phyloP scores from a whole-genome alignment of 2,329 filamentous ascomycete species.

The Bipolaris cookei region DNA sequence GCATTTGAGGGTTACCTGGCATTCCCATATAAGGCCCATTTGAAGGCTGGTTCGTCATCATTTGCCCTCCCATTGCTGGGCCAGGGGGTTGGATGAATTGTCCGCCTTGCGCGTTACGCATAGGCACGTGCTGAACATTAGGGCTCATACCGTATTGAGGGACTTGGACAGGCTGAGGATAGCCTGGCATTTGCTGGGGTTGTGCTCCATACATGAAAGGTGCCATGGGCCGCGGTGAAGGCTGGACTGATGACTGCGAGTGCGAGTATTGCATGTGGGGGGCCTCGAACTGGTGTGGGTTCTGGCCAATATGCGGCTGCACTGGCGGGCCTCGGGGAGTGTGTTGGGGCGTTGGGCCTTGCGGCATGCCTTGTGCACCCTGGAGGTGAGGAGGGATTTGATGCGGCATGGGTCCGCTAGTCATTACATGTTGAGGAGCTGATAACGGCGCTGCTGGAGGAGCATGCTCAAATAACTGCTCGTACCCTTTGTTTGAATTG shows the following conservation, averaged over 20 bases:
- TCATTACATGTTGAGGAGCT: conserved; percentile 65
- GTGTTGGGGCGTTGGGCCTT: conserved; percentile 75
- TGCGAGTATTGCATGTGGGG: conserved; percentile 87
- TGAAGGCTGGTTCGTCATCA: conserved; percentile 81
- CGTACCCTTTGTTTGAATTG: conserved; percentile 78
- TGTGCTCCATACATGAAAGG: conserved; percentile 72
- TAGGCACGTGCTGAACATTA: conserved; percentile 71
- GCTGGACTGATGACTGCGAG: conserved; percentile 78
- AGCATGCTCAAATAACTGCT: conserved; percentile 77
- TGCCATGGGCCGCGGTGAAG: conserved; percentile 79
- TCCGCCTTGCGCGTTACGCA: conserved; percentile 73
- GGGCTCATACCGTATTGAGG: conserved; percentile 74
- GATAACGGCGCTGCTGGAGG: conserved; percentile 63
- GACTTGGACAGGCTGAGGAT: conserved; percentile 64
- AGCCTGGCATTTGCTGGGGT: conserved; percentile 59
- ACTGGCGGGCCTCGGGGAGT: conserved; percentile 78
- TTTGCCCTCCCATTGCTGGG: conserved; percentile 70
- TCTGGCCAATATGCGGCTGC: conserved; percentile 73
- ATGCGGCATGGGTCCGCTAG: conserved; percentile 74
- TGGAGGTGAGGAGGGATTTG: conserved; percentile 85
- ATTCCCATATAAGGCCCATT: conserved; percentile 73
- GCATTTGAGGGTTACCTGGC: conserved; percentile 74
- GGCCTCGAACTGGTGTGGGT: conserved; percentile 76
- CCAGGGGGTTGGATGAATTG: conserved; percentile 76
- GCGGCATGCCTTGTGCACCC: conserved; percentile 69